Base-by-base conservation (phyloP, 179 eudicot species). In the Silene vulgaris region DNA sequence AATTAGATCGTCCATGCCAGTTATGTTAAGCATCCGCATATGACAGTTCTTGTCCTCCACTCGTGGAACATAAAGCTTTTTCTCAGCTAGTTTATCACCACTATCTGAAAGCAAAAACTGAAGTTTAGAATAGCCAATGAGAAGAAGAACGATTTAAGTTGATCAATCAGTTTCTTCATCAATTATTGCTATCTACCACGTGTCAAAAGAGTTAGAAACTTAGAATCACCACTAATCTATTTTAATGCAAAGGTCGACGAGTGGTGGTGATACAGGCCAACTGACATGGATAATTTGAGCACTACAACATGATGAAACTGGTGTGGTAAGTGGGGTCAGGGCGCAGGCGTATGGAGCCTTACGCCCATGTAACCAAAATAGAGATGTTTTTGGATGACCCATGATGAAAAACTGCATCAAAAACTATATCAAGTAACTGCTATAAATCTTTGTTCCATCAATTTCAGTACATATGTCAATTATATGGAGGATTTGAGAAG, bases 31-130 rank as follows among this genome's bases (percentile, higher is more conserved):
- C 99, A 95, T 92, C 79, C 97, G 84, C 99, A 95, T 95, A 82
- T 88, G 83, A 73, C 97, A 79, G 76, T 95, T 91, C 82, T 82
- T 92, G 82, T 95, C 97, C 82, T 95, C 97, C 86, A 95, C 97
- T 40, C 99, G 80, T 72, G 99, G 99, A 80, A 95, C 97, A 83
- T 90, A 95, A 65, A 95, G 90, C 76, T 75, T 87, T 84, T 89
- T 85, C 16, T 62, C 43, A 21, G 50, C 26, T 11, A 30, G 43
- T 35, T 73, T 67, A 13, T 75, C 70, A 23, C 17, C 40, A 35
- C 40, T 35, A 63, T 75, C 87, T 82, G 75, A 32, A 78, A 72
- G 52, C 66, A 62, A 70, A 64, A 50, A 14, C 32, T 57, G 4
- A 71, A 62, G 69, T 72, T 76, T 23, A 65, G 43, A 43, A 19